Base-by-base conservation (phyloP, 805 yeast species). In the Hanseniaspora valbyensis region DNA sequence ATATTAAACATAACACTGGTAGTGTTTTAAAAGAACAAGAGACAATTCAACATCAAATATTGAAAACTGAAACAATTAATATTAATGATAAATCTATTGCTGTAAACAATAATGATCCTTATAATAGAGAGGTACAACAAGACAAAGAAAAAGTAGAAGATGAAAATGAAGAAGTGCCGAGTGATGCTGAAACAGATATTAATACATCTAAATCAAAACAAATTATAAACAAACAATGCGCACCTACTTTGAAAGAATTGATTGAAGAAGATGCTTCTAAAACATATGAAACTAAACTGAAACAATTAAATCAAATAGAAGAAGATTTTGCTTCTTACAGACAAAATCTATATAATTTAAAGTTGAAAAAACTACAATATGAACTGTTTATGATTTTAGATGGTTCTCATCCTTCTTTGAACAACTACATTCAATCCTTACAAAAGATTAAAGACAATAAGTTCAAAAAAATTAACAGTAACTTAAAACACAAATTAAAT, bases 351-450 rank as follows among this genome's bases (percentile, higher is more conserved):
- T 90, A 83, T 64, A 88, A 83, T 54, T 95, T 88, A 61, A 89
- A 86, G 62, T 68, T 89, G 60, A 70, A 75, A 33, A 76, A 84
- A 54, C 72, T 84, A 55, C 85, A 86, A 57, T 81, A 83, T 41
- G 98, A 92, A 63, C 69, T 90, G 54, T 82, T 82, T 58, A 76
- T 90, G 74, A 89, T 97, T 66, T 68, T 81, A 30, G 82, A 81
- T 55, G 96, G 96, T 12, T 76, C 87, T 19, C 98, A 92, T 65
- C 97, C 97, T 0, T 96, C 89, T 58, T 73, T 90, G 50, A 74
- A 84, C 34, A 73, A 76, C 43, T 82, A 83, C 49, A 78, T 83
- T 62, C 74, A 74, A 57, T 77, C 79, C 64, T 78, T 92, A 46
- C 83, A 82, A 53, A 75, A 77, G 39, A 79, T 82, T 56, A 80